Evolutionary conservation across 176 grass and related monocot genomes (phyloP).

Genomic region (Carex cristatella): DNA sequence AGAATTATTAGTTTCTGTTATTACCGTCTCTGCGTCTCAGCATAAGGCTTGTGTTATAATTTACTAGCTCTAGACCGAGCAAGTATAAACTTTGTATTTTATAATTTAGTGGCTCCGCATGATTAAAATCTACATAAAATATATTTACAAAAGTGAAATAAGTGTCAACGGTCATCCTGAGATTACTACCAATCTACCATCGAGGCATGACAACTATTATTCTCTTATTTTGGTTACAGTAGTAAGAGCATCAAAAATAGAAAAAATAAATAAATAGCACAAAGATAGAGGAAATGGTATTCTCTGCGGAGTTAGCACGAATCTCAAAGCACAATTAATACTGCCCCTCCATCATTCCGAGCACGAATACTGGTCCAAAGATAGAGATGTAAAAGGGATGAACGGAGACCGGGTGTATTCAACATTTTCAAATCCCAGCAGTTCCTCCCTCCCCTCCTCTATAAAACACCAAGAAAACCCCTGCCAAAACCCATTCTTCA

Average conservation of each 20-base stretch:
- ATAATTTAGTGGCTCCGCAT: too few species aligned
- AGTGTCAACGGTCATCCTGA: background rate
- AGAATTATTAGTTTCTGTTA: too few species aligned
- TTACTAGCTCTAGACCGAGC: too few species aligned
- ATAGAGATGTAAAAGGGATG: background rate
- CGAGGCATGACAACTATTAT: background rate
- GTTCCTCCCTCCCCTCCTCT: background rate
- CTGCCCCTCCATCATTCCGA: too few species aligned
- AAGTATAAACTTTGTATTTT: too few species aligned
- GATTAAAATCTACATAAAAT: too few species aligned
- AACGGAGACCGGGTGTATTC: background rate
- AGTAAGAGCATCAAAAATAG: background rate
- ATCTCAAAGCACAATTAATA: too few species aligned
- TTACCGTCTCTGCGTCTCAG: too few species aligned
- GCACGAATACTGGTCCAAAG: background rate
- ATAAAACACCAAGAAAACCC: conserved; percentile 24
- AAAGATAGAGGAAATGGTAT: background rate
- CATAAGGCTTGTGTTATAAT: too few species aligned
- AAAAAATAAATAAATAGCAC: background rate
- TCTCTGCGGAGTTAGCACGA: too few species aligned
- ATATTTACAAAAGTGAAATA: background rate
- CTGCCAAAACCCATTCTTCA: background rate
- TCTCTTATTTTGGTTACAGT: background rate
- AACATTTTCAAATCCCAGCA: background rate
- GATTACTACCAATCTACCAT: background rate